Evolutionary conservation across 2,329 filamentous ascomycete species (phyloP).

Genomic region (Pleurostoma richardsiae): DNA sequence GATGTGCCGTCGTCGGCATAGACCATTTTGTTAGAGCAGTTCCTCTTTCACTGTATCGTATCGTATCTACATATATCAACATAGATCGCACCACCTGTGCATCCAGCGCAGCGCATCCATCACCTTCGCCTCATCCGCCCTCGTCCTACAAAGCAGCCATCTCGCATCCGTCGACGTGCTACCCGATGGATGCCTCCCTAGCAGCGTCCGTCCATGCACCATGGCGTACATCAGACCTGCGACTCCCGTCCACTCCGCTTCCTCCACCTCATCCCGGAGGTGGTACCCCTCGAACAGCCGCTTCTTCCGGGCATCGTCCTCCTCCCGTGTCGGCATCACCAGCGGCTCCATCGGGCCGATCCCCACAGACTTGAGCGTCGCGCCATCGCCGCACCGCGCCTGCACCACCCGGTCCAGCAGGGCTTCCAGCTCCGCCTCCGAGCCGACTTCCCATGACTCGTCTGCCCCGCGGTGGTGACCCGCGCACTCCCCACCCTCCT

Average conservation of each 20-base stretch:
- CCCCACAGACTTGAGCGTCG: background rate
- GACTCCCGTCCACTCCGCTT: background rate
- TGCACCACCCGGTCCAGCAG: background rate
- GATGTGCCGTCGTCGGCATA: no score
- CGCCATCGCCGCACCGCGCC: background rate
- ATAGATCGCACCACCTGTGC: no score
- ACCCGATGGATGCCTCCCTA: background rate
- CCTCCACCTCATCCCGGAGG: background rate
- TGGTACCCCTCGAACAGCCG: background rate
- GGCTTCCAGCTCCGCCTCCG: background rate
- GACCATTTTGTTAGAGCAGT: no score
- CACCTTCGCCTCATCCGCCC: background rate
- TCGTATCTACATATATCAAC: no score
- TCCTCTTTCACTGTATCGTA: no score
- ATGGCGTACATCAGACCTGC: background rate
- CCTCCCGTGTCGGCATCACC: background rate
- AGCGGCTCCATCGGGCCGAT: slow-evolving; percentile 2
- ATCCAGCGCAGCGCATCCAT: no score
- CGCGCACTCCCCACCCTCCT: background rate
- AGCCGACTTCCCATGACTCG: background rate
- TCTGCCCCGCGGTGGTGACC: background rate
- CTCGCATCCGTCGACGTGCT: background rate
- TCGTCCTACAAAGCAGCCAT: slow-evolving; percentile 4
- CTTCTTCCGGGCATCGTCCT: background rate
- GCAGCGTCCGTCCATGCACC: background rate